Base-by-base conservation (phyloP, 2,329 filamentous ascomycete genomes). In the Fusarium torulosum region DNA sequence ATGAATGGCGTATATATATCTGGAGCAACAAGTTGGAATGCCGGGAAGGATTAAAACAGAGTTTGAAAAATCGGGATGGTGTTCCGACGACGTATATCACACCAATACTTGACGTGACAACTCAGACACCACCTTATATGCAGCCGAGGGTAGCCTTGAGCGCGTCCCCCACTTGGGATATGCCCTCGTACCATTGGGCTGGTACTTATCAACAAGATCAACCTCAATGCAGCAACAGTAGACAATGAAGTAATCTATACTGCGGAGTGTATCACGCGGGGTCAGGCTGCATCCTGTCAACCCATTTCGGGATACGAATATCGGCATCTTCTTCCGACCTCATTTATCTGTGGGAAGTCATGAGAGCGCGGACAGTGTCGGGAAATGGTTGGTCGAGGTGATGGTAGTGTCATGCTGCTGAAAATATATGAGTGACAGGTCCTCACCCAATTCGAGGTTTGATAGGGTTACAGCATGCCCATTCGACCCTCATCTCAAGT, bases 71-170 rank as follows among this genome's bases (percentile, higher is more conserved):
- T 69, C 70, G 70, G 70, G 43, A 59, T n/a, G 15, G 2, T 21
- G 11, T 53, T 43, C 70, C 70, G 70, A 71, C 49, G 1, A 19
- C 41, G 49, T 43, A 53, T 8, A 17, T n/a, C 6, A 7, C 38
- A 10, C 31, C 41, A 38, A 53, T 23, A 40, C 43, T 33, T 7
- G n/a, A 27, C 17, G 25, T 49, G 55, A 52, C 51, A 57, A 49
- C 52, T 43, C 25, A 52, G 38, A 19, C 40, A 21, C 25, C n/a
- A 53, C 21, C 6, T 25, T 23, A 31, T 11, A 46, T n/a, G n/a
- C 21, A 15, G 23, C 49, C 37, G 53, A 60, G 21, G 25, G 21
- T 61, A 63, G 29, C 58, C 53, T 61, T 53, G 40, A 23, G 23
- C 19, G 15, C 4, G 43, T 49, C 35, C 10, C 17, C 23, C 55